These are phyloP conservation scores for Vaccinium corymbosum DNA, from an alignment of 148 eudicot species.

Conservation along the genomic window DNA sequence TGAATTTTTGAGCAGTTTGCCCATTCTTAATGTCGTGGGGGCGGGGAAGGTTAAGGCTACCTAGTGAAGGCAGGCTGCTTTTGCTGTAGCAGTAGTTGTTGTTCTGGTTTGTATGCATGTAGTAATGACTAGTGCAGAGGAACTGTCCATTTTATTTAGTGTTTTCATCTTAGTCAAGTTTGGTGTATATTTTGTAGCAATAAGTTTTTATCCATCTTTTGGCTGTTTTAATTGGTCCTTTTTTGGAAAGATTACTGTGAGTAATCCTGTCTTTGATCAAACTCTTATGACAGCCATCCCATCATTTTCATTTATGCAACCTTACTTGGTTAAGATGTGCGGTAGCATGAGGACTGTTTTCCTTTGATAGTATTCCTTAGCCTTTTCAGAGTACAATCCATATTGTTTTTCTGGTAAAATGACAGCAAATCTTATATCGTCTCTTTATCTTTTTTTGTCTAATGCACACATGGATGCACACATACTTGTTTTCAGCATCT, in stretches of 20 bases:
- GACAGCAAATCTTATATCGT: background rate
- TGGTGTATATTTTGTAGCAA: slow-evolving; percentile 19
- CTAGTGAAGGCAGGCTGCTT: slow-evolving; percentile 22
- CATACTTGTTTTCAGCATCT: background rate
- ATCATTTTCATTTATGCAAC: background rate
- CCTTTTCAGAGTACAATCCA: slow-evolving; percentile 6
- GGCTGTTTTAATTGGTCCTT: slow-evolving; percentile 8
- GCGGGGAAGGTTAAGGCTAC: slow-evolving; percentile 53
- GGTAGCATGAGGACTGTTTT: background rate
- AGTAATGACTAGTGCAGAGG: slow-evolving; percentile 20
- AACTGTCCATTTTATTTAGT: slow-evolving; percentile 15
- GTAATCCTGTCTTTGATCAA: slow-evolving; percentile 4
- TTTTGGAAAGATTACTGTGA: slow-evolving; percentile 12
- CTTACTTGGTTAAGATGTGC: background rate
- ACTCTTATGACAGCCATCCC: background rate
- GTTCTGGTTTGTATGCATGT: slow-evolving; percentile 31
- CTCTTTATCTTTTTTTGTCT: background rate
- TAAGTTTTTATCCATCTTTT: background rate
- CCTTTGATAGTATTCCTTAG: background rate
- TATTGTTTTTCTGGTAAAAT: background rate
- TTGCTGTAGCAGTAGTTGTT: slow-evolving; percentile 19
- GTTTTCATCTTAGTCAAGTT: slow-evolving; percentile 11
- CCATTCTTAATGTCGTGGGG: slow-evolving; percentile 48
- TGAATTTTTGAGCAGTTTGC: slow-evolving; percentile 60
- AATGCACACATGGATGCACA: background rate